phyloP scores from a whole-genome alignment of 148 eudicot species.

The Nepenthes gracilis region DNA sequence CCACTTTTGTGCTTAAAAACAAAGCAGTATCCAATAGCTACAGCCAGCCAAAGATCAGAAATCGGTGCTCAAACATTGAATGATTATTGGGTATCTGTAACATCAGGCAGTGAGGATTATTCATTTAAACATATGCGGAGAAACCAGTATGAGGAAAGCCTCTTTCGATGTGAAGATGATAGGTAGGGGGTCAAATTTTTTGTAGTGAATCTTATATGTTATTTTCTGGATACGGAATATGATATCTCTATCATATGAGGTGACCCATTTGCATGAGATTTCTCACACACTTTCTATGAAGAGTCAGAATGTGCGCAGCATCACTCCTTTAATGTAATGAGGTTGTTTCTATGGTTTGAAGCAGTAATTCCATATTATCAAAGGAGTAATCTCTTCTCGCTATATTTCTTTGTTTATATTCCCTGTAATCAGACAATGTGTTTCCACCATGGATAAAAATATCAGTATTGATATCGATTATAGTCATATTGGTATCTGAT shows the following conservation, averaged over 20 bases:
- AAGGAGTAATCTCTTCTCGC: too few relatives aligned
- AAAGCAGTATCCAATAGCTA: conserved; percentile 75
- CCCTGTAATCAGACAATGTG: background rate
- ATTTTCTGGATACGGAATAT: conserved; percentile 4
- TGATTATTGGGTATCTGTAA: conserved; percentile 95
- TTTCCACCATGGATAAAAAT: too few relatives aligned
- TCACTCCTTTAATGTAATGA: too few relatives aligned
- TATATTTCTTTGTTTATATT: background rate
- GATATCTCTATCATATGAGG: background rate
- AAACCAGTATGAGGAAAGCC: conserved; percentile 96
- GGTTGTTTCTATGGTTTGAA: too few relatives aligned
- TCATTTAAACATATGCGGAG: conserved; percentile 97
- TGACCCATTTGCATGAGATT: too few relatives aligned
- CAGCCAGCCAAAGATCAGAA: conserved; percentile 84
- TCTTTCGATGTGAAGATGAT: conserved; percentile 98
- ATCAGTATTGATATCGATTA: too few relatives aligned
- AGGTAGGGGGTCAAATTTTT: conserved; percentile 23
- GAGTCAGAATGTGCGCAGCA: too few relatives aligned
- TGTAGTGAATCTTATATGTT: conserved; percentile 1
- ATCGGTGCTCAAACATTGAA: conserved; percentile 74
- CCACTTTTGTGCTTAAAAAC: background rate
- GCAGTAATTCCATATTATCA: too few relatives aligned
- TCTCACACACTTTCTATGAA: too few relatives aligned
- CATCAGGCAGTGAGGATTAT: conserved; percentile 96
- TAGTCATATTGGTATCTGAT: too few relatives aligned